These are phyloP conservation scores for Xylariales sp. DNA, from an alignment of 2,329 filamentous ascomycete species.

Conservation along the genomic window DNA sequence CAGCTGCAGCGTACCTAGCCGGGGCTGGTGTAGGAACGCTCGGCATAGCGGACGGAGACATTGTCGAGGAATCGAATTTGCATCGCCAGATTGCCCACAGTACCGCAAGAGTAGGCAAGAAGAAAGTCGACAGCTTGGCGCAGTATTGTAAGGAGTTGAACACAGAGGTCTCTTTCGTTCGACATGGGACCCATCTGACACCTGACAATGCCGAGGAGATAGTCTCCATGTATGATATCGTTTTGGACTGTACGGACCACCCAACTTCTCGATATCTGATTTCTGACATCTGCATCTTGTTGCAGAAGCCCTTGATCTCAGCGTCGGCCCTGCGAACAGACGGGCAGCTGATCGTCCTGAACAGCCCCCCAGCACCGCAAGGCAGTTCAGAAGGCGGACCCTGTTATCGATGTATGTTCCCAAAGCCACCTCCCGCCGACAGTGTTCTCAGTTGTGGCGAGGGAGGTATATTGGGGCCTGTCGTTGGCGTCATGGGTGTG, in stretches of 20 bases:
- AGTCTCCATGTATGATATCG: conserved; percentile 69
- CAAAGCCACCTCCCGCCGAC: conserved; percentile 76
- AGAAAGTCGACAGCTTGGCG: conserved; percentile 76
- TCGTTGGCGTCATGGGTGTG: conserved; percentile 90
- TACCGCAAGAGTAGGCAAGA: conserved; percentile 63
- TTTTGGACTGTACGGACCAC: conserved; percentile 94
- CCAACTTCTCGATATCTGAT: conserved; percentile 89
- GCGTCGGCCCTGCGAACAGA: conserved; percentile 86
- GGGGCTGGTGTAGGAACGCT: conserved; percentile 81
- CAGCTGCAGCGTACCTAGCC: conserved; percentile 86
- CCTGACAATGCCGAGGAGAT: conserved; percentile 63
- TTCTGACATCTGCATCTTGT: conserved; percentile 80
- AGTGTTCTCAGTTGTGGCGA: conserved; percentile 85
- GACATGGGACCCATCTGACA: conserved; percentile 61
- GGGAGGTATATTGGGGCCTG: conserved; percentile 85
- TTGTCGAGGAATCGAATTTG: conserved; percentile 83
- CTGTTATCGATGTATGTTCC: conserved; percentile 93
- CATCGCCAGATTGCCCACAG: conserved; percentile 87
- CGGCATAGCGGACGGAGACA: conserved; percentile 82
- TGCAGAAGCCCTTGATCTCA: conserved; percentile 76
- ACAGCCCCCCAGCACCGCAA: conserved; percentile 64
- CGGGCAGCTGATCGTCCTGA: conserved; percentile 84
- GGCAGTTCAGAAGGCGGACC: conserved; percentile 62
- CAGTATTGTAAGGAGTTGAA: conserved; percentile 59
- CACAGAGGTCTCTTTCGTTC: conserved; percentile 59